Base-by-base conservation (phyloP, 352 stramenopile genomes). In the Phytophthora gonapodyides region DNA sequence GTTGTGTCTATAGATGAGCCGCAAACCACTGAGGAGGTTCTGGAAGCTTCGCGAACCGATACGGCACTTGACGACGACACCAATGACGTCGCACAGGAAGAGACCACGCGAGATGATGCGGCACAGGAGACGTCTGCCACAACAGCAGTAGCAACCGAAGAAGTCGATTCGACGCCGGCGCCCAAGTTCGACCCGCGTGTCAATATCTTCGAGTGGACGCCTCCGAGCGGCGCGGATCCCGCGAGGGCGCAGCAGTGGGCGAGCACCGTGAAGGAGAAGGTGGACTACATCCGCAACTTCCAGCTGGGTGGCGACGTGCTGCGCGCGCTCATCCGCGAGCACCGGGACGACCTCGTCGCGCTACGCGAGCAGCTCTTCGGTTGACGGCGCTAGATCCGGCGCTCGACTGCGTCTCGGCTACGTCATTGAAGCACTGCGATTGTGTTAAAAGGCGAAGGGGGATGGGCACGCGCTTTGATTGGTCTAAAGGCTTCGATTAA, bases 151-250 rank as follows among this genome's bases (percentile, higher is more conserved):
- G 24, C 5, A 31, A 31, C 27, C 27, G 60, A 43, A 19, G 24
- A 17, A 10, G 34, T 50, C 33, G 35, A 65, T 3, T 36, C 17
- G 37, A 49, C 43, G 24, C 47, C 52, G 37, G 36, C 33, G 11
- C 37, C 49, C 12, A 69, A 62, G 34, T 76, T 74, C 37, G 47
- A 76, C 44, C 64, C 64, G 10, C 41, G 41, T 38, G 60, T 80
- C 67, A 88, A 59, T 57, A 82, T 91, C 43, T 91, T 91, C 50
- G 82, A 89, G 64, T 91, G 82, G 82, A 58, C 36, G 4, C 78
- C 82, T 17, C 47, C 47, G 12, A 35, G 5, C 17, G 12, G 31
- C 9, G 44, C n/a, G 8, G 59, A 48, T 24, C 42, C 36, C 9
- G 43, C 60, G 8, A 61, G 64, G 10, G 60, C 51, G 40, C 30